Evolutionary conservation across 2,329 filamentous ascomycete genomes (phyloP).

Genomic region (Rhynchosporium secalis): DNA sequence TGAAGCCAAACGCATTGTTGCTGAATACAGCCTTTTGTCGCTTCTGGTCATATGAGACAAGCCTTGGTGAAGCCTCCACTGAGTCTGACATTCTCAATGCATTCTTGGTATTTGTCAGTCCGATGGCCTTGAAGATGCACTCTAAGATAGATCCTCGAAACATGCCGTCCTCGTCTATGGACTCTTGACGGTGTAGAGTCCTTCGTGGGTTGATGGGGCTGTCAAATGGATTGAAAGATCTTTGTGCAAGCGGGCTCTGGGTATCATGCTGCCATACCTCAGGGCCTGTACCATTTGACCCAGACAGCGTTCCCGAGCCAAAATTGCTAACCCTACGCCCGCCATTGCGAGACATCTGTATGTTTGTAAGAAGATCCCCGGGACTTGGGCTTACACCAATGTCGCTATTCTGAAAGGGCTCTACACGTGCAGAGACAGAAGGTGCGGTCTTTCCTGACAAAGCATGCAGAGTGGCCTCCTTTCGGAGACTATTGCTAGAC

Average conservation of each 20-base stretch:
- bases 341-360: slow-evolving; percentile 65
- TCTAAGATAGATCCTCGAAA: slow-evolving; percentile 90
- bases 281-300: slow-evolving; percentile 30
- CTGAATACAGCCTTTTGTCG: slow-evolving; percentile 77
- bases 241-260: slow-evolving; percentile 44
- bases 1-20: slow-evolving; percentile 85
- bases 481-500: slow-evolving; percentile 73
- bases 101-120: slow-evolving; percentile 69
- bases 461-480: slow-evolving; percentile 75
- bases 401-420: slow-evolving; percentile 39
- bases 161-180: slow-evolving; percentile 81
- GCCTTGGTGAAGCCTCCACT: slow-evolving; percentile 78
- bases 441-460: slow-evolving; percentile 29
- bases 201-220: slow-evolving; percentile 49
- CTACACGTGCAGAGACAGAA: slow-evolving; percentile 30
- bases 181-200: slow-evolving; percentile 70
- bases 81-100: slow-evolving; percentile 69
- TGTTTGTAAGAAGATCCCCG: slow-evolving; percentile 78
- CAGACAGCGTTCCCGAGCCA: slow-evolving; percentile 18
- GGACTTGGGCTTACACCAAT: slow-evolving; percentile 55
- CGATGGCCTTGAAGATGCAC: slow-evolving; percentile 94
- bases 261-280: slow-evolving; percentile 38
- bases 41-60: slow-evolving; percentile 80
- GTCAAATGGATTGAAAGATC: slow-evolving; percentile 58
- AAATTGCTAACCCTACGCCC: slow-evolving; percentile 44